A percentile compares a stretch with the other conserved stretches of the same genome.
Conservation (phyloP, 176 grass and related monocot species). For the Ampelocalamus luodianensis region DNA sequence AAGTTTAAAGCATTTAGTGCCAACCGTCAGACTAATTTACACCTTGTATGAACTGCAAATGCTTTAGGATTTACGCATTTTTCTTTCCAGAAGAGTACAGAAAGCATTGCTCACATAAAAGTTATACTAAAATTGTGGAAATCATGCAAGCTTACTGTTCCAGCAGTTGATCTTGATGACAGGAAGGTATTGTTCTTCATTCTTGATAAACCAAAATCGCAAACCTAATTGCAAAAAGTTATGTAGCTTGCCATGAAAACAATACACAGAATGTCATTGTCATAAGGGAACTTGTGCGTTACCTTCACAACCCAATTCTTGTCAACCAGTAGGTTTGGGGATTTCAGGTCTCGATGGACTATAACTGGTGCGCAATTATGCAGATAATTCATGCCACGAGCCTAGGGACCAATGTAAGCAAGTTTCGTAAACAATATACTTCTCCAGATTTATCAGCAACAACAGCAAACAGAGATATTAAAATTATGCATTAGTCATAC, state of each 20-base stretch:
- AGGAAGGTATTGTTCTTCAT: conserved; percentile 96
- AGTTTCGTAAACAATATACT: conserved; percentile 38
- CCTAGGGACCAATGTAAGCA: conserved; percentile 55
- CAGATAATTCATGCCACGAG: conserved; percentile 99
- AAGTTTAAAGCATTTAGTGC: neutral
- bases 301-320: conserved; percentile 99
- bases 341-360: conserved; percentile 98
- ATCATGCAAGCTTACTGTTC: conserved; percentile 78
- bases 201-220: conserved; percentile 98
- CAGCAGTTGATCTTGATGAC: conserved; percentile 98
- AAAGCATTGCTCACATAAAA: conserved; percentile 9
- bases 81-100: neutral
- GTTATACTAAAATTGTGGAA: neutral
- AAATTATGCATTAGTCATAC: conserved; percentile 55
- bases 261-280: conserved; percentile 30
- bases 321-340: conserved; percentile 96
- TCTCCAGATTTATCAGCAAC: conserved; percentile 33
- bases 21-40: neutral
- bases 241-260: conserved; percentile 23
- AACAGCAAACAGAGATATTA: conserved; percentile 31
- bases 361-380: conserved; percentile 92
- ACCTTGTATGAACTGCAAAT: conserved; percentile 2
- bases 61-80: neutral
- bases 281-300: conserved; percentile 43
- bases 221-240: conserved; percentile 69